A percentile compares a stretch with the other conserved stretches of the same genome.
Conservation (phyloP, 2,329 filamentous ascomycete genomes). For the Emericellopsis atlantica region DNA sequence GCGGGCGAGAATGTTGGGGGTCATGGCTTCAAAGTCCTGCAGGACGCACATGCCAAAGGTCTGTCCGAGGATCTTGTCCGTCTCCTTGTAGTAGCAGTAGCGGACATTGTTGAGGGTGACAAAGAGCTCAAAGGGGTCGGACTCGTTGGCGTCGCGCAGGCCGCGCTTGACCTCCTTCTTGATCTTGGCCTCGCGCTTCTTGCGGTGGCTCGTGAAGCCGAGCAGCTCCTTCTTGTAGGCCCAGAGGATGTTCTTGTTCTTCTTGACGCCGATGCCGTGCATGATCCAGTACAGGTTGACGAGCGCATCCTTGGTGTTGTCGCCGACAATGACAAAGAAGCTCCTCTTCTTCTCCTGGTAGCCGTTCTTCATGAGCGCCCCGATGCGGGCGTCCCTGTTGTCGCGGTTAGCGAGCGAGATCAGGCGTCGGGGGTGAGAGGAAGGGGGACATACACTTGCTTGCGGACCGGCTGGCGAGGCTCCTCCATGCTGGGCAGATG, state of each 20-base stretch:
- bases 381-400: conserved; percentile 73
- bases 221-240: conserved; percentile 97
- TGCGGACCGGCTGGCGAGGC: conserved; percentile 22
- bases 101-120: conserved; percentile 93
- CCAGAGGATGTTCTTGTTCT: conserved; percentile 89
- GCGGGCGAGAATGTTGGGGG: conserved; percentile 87
- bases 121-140: conserved; percentile 96
- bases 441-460: conserved; percentile 31
- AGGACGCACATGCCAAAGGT: conserved; percentile 98
- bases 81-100: conserved; percentile 99
- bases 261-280: conserved; percentile 77
- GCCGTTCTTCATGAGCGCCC: conserved; percentile 81
- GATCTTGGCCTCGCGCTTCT: conserved; percentile 97
- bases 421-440: neutral
- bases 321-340: conserved; percentile 91
- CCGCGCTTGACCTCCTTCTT: conserved; percentile 97
- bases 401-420: neutral
- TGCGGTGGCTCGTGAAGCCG: conserved; percentile 87
- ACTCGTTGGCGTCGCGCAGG: conserved; percentile 79
- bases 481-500: no score
- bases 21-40: conserved; percentile 95
- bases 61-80: conserved; percentile 94
- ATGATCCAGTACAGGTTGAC: conserved; percentile 89
- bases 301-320: conserved; percentile 91
- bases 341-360: conserved; percentile 93